Base-by-base conservation (phyloP, 2,329 filamentous ascomycete genomes). In the Didymella sp. region DNA sequence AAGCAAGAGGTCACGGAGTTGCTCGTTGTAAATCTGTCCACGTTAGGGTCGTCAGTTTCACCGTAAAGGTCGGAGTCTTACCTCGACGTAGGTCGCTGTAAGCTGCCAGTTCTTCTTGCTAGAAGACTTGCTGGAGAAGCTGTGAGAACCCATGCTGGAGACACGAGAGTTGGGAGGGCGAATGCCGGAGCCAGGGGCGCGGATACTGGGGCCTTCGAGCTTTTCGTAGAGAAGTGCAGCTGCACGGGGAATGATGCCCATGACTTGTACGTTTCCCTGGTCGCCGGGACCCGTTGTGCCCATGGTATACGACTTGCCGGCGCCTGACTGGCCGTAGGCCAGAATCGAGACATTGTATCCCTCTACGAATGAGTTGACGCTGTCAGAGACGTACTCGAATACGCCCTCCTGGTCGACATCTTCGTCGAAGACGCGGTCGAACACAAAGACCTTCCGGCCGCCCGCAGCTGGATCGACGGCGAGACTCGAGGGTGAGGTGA, bases 291-390 rank as follows among this genome's bases (percentile, higher is more conserved):
- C 92, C 0, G 94, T 92, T 0, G 95, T 99, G 55, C 95, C 95
- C 95, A 99, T 99, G 0, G 95, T 99, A 74, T 96, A 98, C 2
- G 94, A 98, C 79, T 99, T 99, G 67, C 95, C 95, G 11, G 95
- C 92, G 54, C 95, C 95, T 25, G 95, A 99, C 80, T 99, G 95
- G 64, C 95, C 95, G 72, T 99, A 99, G 44, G 95, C 95, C 68
- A 99, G 81, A 46, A 99, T 87, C 3, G 95, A 99, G 56, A 99
- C 95, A 85, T 99, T 99, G 84, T 98, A 99, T 51, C 95, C 95
- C 73, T 97, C 92, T 1, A 95, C 81, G 68, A 99, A 99, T 2
- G 93, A 91, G 67, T 84, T 87, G 66, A 98, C 90, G 68, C 92
- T 96, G 66, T 99, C 95, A 60, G 87, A 87, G 45, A 99, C 82